phyloP scores from a whole-genome alignment of 2,329 filamentous ascomycete genomes.

The Ilyonectria robusta region DNA sequence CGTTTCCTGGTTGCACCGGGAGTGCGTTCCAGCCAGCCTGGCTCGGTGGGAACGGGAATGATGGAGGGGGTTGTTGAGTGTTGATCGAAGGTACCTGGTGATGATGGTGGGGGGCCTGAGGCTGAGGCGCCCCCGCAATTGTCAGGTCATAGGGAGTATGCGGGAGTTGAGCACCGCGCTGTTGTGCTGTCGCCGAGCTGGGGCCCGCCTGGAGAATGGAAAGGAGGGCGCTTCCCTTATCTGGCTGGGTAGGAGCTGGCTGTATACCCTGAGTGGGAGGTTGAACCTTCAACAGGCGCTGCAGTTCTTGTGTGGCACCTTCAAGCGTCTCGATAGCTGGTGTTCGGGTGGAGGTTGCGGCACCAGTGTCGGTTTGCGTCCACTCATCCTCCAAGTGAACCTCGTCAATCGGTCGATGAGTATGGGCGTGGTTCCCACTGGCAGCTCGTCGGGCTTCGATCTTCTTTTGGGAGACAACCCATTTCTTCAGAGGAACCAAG shows the following conservation, averaged over 20 bases:
- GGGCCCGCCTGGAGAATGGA: constrained; percentile 64
- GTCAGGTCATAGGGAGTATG: constrained; percentile 71
- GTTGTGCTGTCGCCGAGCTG: constrained; percentile 31
- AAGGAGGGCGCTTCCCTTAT: constrained; percentile 67
- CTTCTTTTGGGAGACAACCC: constrained; percentile 89
- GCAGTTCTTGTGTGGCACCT: constrained; percentile 66
- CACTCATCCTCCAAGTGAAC: constrained; percentile 75
- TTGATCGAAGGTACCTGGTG: constrained; percentile 55
- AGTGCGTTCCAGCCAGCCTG: constrained; percentile 39
- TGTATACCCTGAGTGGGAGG: constrained; percentile 66
- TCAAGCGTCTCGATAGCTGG: constrained; percentile 63
- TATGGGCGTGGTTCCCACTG: constrained; percentile 57
- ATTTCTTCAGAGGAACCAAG: constrained; percentile 86
- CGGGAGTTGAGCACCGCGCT: constrained; percentile 51
- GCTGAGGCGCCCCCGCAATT: constrained; percentile 63
- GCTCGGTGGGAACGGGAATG: constrained; percentile 47
- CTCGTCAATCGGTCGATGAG: constrained; percentile 66
- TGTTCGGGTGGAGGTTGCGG: constrained; percentile 49
- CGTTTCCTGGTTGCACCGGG: constrained; percentile 28
- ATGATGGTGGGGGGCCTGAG: constrained; percentile 71
- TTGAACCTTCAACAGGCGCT: constrained; percentile 69
- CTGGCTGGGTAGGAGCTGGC: constrained; percentile 48
- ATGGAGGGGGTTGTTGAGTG: constrained; percentile 50
- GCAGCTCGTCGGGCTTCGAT: constrained; percentile 69
- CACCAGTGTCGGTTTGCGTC: constrained; percentile 55